These are phyloP conservation scores for Clonostachys chloroleuca DNA, from an alignment of 2,329 filamentous ascomycete species.

Conservation along the genomic window DNA sequence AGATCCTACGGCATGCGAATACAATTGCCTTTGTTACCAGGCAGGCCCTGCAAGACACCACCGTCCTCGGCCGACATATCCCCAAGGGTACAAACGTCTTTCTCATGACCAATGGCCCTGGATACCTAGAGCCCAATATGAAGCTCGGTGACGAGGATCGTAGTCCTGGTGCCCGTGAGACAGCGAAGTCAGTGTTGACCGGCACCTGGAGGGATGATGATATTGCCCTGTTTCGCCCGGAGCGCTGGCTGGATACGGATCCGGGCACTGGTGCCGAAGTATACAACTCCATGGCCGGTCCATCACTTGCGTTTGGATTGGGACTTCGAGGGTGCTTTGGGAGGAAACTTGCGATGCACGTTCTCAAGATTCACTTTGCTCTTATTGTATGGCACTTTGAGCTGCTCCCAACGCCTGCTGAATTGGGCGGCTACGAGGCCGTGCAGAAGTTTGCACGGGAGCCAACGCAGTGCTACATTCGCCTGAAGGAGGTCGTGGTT, in stretches of 20 bases:
- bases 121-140: slow-evolving; percentile 11
- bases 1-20: slow-evolving; percentile 20
- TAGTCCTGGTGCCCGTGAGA: slow-evolving; percentile 3
- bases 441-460: slow-evolving; percentile 22
- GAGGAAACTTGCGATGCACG: slow-evolving; percentile 1
- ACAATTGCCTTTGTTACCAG: slow-evolving; percentile 17
- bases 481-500: slow-evolving; percentile 4
- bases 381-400: slow-evolving; percentile 5
- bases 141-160: slow-evolving; percentile 6
- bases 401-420: slow-evolving; percentile 2
- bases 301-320: slow-evolving; percentile 5
- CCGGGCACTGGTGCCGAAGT: slow-evolving; percentile 2
- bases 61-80: slow-evolving; percentile 20
- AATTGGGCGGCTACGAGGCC: slow-evolving; percentile 13
- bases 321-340: slow-evolving; percentile 3
- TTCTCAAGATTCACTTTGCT: slow-evolving; percentile 3
- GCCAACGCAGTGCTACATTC: slow-evolving; percentile 19
- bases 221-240: slow-evolving; percentile 20
- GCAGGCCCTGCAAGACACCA: slow-evolving; percentile 19
- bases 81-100: slow-evolving; percentile 25
- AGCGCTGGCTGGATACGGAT: slow-evolving; percentile 23
- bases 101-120: slow-evolving; percentile 15
- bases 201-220: slow-evolving; percentile 16
- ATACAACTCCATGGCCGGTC: slow-evolving; percentile 15
- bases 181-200: slow-evolving; percentile 1